These are phyloP conservation scores for Xylariaceae sp. DNA, from an alignment of 2,329 filamentous ascomycete genomes.

Conservation along the genomic window DNA sequence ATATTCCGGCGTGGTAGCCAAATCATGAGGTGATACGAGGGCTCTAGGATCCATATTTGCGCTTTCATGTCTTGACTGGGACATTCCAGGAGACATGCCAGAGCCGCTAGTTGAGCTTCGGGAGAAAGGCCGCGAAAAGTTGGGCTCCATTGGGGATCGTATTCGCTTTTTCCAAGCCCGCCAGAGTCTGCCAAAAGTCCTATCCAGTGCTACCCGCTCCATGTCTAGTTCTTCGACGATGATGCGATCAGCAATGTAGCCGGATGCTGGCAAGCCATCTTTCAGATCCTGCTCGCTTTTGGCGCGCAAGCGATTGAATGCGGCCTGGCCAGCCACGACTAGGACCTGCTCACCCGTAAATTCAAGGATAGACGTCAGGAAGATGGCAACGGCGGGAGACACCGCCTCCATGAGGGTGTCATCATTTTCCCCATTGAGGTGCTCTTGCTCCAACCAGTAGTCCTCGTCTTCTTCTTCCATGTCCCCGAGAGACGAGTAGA, in stretches of 20 bases:
- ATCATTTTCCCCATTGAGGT: slow-evolving; percentile 56
- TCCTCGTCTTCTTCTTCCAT: slow-evolving; percentile 98
- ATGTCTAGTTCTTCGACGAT: slow-evolving; percentile 89
- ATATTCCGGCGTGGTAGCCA: slow-evolving; percentile 22
- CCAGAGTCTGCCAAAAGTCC: slow-evolving; percentile 86
- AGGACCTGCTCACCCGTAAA: slow-evolving; percentile 90
- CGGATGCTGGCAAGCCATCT: slow-evolving; percentile 43
- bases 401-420: slow-evolving; percentile 65
- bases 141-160: slow-evolving; percentile 51
- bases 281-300: slow-evolving; percentile 58
- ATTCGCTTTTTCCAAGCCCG: slow-evolving; percentile 89
- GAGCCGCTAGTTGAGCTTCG: slow-evolving; percentile 40
- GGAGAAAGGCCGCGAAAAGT: slow-evolving; percentile 47
- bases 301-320: slow-evolving; percentile 62
- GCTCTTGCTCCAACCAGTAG: slow-evolving; percentile 75
- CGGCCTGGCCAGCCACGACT: slow-evolving; percentile 80
- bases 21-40: slow-evolving; percentile 28
- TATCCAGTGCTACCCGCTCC: slow-evolving; percentile 86
- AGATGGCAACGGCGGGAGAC: slow-evolving; percentile 89
- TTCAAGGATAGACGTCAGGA: slow-evolving; percentile 90
- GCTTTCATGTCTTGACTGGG: slow-evolving; percentile 38
- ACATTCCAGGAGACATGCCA: slow-evolving; percentile 28
- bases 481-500: slow-evolving; percentile 93
- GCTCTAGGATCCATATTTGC: slow-evolving; percentile 37
- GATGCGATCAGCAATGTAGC: slow-evolving; percentile 59